Conservation (phyloP, 345 rosid species). For the Eucalyptus erythrocorys region DNA sequence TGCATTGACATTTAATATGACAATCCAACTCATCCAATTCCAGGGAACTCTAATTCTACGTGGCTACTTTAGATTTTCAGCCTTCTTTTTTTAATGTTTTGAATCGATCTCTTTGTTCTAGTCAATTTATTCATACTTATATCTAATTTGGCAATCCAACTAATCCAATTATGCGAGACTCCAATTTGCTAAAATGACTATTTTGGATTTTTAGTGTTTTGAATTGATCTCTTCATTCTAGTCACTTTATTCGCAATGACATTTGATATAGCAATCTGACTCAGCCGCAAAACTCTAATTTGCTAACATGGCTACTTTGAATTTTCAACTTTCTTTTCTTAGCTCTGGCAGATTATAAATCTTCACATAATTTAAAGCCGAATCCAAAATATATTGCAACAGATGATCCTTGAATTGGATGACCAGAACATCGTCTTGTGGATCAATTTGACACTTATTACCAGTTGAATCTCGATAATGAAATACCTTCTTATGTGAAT, state of each 20-base stretch:
- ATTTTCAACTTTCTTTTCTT: background rate
- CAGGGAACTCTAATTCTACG: accelerated
- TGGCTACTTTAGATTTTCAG: background rate
- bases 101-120: background rate
- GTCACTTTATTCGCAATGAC: background rate
- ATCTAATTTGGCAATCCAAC: background rate
- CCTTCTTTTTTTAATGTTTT: background rate
- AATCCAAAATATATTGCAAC: background rate
- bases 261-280: background rate
- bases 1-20: background rate
- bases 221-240: background rate
- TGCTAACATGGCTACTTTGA: background rate
- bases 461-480: background rate
- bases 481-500: background rate
- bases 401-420: background rate
- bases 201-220: too few relatives aligned
- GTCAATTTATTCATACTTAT: background rate
- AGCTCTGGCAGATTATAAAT: background rate
- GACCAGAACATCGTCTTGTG: background rate
- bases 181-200: background rate
- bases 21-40: background rate
- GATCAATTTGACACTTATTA: background rate
- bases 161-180: background rate
- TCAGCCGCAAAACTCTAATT: background rate
- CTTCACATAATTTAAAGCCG: background rate